Evolutionary conservation across 2,329 filamentous ascomycete genomes (phyloP).

Genomic region (Scopulariopsis brevicaulis): DNA sequence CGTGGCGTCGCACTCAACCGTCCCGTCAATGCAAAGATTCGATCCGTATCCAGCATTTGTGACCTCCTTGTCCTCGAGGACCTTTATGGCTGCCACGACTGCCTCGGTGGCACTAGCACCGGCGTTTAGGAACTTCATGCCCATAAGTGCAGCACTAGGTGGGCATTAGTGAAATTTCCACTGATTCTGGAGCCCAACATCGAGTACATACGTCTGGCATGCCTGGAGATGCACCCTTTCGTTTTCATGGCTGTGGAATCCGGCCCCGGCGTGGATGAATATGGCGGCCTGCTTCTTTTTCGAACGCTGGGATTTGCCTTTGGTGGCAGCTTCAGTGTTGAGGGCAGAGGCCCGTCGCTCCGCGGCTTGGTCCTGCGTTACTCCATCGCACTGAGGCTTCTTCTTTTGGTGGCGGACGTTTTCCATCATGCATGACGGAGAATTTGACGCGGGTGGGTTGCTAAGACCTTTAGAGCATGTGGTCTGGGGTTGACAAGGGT

Average conservation of each 20-base stretch:
- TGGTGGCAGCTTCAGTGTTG: neutral
- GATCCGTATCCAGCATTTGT: conserved; percentile 96
- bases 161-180: neutral
- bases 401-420: neutral
- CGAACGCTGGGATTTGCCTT: neutral
- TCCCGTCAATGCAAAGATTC: conserved; percentile 81
- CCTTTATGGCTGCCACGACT: conserved; percentile 76
- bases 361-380: neutral
- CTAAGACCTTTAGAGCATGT: neutral
- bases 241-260: conserved; percentile 82
- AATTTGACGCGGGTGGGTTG: neutral
- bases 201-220: conserved; percentile 64
- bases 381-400: neutral
- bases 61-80: conserved; percentile 87
- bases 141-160: conserved; percentile 66
- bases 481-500: neutral
- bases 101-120: conserved; percentile 79
- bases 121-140: conserved; percentile 68
- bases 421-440: neutral
- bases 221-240: conserved; percentile 75
- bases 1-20: conserved; percentile 89
- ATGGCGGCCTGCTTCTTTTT: conserved; percentile 48
- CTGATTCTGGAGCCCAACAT: neutral
- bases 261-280: conserved; percentile 91
- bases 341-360: neutral